Conservation (phyloP, 2,329 filamentous ascomycete genomes). For the Aureobasidium sp. region DNA sequence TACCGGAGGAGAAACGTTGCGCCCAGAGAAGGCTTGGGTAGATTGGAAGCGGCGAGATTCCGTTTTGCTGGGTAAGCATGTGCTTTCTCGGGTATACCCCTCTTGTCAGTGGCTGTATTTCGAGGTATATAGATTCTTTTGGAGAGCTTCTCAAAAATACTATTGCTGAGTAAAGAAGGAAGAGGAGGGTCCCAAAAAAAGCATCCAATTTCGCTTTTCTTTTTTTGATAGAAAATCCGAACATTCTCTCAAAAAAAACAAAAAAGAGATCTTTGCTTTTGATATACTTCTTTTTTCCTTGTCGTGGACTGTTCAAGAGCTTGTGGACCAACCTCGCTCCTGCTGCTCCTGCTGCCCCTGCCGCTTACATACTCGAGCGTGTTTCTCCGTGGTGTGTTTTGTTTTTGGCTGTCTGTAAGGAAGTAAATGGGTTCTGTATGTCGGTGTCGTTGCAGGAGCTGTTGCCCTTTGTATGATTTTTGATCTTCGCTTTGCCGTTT, state of each 20-base stretch:
- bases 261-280: neutral
- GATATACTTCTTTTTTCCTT: no score
- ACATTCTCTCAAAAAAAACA: neutral
- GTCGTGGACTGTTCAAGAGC: no score
- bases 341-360: no score
- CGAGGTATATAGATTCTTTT: neutral
- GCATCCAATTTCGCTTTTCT: neutral
- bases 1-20: slow-evolving; percentile 92
- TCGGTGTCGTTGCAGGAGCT: no score
- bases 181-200: neutral
- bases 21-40: slow-evolving; percentile 83
- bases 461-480: no score
- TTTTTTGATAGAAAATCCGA: neutral
- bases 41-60: slow-evolving; percentile 80
- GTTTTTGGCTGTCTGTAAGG: no score
- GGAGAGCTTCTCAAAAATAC: neutral
- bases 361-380: no score
- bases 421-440: no score
- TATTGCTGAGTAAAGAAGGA: neutral
- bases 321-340: no score
- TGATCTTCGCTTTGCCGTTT: no score
- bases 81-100: neutral
- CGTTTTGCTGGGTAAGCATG: slow-evolving; percentile 50
- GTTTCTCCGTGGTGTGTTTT: no score
- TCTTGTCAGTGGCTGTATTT: neutral